Evolutionary conservation across 1,284 basidiomycete species (phyloP), one percentile per base, ranked within the genome.

Genomic region (Kwoniella shivajii): DNA sequence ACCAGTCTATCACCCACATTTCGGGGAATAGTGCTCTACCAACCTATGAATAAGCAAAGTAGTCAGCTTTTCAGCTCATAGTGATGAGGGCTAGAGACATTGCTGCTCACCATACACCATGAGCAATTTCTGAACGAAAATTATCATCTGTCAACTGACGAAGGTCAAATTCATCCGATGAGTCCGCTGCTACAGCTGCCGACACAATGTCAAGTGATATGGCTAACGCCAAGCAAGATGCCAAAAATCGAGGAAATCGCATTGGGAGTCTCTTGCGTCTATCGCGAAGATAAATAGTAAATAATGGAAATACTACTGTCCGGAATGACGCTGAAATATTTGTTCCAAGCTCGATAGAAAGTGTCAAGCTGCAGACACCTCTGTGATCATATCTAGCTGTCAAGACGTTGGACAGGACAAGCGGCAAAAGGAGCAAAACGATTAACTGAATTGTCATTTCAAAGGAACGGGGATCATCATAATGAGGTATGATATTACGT

Each of bases 91-190:
- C 7, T 4, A 24, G 11, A 34, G 33, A 22, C 29, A 5, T n/a
- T 27, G 22, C 3, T 13, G 70, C 83, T 46, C 54, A 86, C 89
- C 88, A 92, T n/a, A 86, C 77, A 6, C 90, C 90, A 0, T 80
- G 66, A 0, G 83, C 69, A 6, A 85, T 82, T 1, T 83, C 82
- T 3, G 78, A 59, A 16, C 83, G 76, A 74, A 92, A 92, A 62
- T 84, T 85, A 50, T 85, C 84, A 1, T 86, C 84, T 0, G 84
- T 87, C 55, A 91, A 78, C 62, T 77, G 74, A 22, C 72, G 63
- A 7, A 75, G 61, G 20, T 73, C 61, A 34, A 70, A 61, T n/a
- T 70, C 69, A n/a, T 65, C 68, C 16, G 56, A 55, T 7, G 33
- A 22, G 2, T 43, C 44, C 29, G 31, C 43, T 13, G 43, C 13